Conservation (phyloP, 2,329 filamentous ascomycete genomes). For the Beauveria australis region DNA sequence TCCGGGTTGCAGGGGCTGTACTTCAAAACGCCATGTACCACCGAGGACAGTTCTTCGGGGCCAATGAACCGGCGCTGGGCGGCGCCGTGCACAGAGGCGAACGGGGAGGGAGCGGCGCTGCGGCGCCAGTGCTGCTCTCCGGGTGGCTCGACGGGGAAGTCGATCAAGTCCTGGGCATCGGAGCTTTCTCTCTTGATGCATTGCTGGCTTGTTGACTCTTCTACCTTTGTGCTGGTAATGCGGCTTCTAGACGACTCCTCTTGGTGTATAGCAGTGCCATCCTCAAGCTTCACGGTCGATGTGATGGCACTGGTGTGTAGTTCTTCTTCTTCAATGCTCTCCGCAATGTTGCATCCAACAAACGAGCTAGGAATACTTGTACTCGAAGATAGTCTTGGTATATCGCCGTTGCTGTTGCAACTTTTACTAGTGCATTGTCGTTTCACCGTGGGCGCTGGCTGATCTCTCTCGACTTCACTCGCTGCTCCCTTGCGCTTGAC, state of each 20-base stretch:
- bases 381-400: too few species aligned
- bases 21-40: background rate
- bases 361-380: background rate
- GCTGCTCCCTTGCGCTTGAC: background rate
- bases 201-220: background rate
- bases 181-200: background rate
- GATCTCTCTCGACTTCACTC: background rate
- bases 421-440: background rate
- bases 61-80: background rate
- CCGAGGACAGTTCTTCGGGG: background rate
- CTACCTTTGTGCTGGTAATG: background rate
- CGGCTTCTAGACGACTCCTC: background rate
- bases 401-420: background rate
- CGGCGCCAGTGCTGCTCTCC: background rate
- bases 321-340: background rate
- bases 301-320: background rate
- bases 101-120: slow-evolving; percentile 1
- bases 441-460: background rate
- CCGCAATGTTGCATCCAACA: background rate
- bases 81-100: background rate
- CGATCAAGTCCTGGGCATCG: background rate
- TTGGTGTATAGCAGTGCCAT: background rate
- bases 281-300: background rate
- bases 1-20: background rate
- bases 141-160: background rate